Base-by-base conservation (phyloP, 2,329 filamentous ascomycete species). In the Aspergillus fumigatus region DNA sequence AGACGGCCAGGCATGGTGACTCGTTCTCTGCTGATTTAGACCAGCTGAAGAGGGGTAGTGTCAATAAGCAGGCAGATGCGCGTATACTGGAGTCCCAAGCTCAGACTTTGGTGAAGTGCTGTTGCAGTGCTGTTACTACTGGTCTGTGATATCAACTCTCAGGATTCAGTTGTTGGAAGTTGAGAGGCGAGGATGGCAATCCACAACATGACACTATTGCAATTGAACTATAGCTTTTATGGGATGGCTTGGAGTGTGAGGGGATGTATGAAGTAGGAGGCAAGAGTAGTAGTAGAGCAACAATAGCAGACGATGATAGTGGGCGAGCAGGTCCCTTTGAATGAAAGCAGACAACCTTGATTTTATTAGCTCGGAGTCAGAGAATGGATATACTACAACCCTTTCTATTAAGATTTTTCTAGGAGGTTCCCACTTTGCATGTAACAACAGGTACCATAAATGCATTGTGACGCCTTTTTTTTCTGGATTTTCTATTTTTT, bases 1-100 rank as follows among this genome's bases (percentile, higher is more conserved):
- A 76, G 65, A 62, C 73, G 72, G 62, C 73, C 73, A 51, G 73
- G 73, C 73, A 76, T 76, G 35, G 55, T 70, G 64, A 58, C 32
- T 51, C 32, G 38, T 35, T 48, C 29, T 56, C 47, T 41, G 29
- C n/a, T 52, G 52, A 10, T 23, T 47, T 21, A 23, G 27, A 41
- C 27, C 9, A 47, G 11, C 49, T 29, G 29, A 53, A 48, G 40
- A 17, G 21, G 27, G 21, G 25, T 21, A 23, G 19, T 17, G 32
- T 17, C 14, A 7, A 38, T 2, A 45, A 19, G 41, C 41, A 45
- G 41, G 41, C 19, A 21, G 41, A 45, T 45, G 41, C 41, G 41
- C 41, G 3, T 23, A 19, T 11, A 19, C 41, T 21, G 7, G 19
- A 23, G n/a, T 9, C 23, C 35, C 35, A 54, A 25, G 51, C 17